These are phyloP conservation scores for Mortierella sp. DNA, from an alignment of 371 early-diverging fungal species.

Conservation along the genomic window DNA sequence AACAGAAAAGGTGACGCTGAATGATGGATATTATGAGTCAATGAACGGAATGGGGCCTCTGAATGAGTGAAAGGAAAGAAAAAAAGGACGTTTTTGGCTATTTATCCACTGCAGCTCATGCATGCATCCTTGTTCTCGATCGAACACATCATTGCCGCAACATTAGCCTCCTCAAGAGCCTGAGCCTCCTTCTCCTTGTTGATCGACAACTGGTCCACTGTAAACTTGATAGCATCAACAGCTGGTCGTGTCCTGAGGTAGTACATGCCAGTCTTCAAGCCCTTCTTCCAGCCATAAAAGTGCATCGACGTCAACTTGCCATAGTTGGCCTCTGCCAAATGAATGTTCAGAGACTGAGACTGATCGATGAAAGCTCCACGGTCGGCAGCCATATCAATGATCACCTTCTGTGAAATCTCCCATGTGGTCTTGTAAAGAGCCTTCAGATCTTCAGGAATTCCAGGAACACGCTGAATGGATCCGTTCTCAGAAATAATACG, in stretches of 20 bases:
- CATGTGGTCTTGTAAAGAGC: conserved; percentile 98
- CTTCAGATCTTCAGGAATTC: conserved; percentile 95
- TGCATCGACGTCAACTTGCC: conserved; percentile 98
- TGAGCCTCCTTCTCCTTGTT: conserved; percentile 54
- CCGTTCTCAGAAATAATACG: conserved; percentile 97
- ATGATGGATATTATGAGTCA: no score
- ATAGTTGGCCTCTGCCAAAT: conserved; percentile 64
- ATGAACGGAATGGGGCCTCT: no score
- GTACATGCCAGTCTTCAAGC: conserved; percentile 99
- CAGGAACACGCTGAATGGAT: conserved; percentile 85
- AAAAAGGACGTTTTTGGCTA: not conserved
- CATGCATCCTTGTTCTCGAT: not conserved
- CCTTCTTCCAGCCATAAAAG: conserved; percentile 99
- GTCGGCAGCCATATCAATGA: conserved; percentile 89
- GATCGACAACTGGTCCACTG: conserved; percentile 72
- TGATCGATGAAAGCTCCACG: conserved; percentile 99
- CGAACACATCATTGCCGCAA: conserved; percentile 63
- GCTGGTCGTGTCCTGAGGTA: conserved; percentile 98
- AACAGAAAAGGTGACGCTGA: no score
- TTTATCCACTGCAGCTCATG: not conserved
- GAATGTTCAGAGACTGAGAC: conserved; percentile 98
- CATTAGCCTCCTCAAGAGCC: conserved; percentile 52
- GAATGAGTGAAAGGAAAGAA: no score
- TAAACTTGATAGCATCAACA: conserved; percentile 98
- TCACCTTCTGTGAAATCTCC: conserved; percentile 95